These are phyloP conservation scores for Vitis labrusca DNA, from an alignment of 164 flowering plant genomes.

Conservation along the genomic window DNA sequence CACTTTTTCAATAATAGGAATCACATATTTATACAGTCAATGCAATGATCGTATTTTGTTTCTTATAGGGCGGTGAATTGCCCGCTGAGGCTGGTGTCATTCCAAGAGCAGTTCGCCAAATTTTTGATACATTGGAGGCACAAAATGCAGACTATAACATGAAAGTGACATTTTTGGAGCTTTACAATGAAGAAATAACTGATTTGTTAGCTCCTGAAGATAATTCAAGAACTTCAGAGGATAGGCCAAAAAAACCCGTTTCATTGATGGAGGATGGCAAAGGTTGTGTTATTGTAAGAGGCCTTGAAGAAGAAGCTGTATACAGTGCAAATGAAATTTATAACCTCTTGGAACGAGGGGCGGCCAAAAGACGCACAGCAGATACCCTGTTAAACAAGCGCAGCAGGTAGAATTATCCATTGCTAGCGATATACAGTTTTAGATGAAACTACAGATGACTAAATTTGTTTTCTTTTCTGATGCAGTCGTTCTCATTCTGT, in stretches of 20 bases:
- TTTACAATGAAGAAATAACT: constrained; percentile 66
- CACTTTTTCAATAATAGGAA: neutral
- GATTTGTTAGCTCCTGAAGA: constrained; percentile 59
- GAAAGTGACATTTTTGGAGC: constrained; percentile 72
- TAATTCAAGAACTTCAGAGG: constrained; percentile 36
- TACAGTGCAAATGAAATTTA: constrained; percentile 55
- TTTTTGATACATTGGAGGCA: constrained; percentile 59
- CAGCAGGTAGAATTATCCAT: constrained; percentile 42
- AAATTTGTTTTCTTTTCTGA: constrained; percentile 1
- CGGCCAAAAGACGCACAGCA: constrained; percentile 63
- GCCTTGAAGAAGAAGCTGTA: constrained; percentile 65
- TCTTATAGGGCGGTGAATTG: constrained; percentile 41
- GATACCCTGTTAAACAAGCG: constrained; percentile 66
- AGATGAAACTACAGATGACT: neutral
- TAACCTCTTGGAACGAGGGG: constrained; percentile 51
- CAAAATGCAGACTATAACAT: constrained; percentile 66
- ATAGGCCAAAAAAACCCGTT: constrained; percentile 51
- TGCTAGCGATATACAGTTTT: neutral
- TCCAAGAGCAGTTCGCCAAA: constrained; percentile 70
- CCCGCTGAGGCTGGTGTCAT: constrained; percentile 71
- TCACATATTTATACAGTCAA: neutral
- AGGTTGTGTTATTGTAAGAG: constrained; percentile 61
- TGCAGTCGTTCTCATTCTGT: constrained; percentile 68
- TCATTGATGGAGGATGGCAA: constrained; percentile 70
- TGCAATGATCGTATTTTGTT: no score